Evolutionary conservation across 1,284 basidiomycete species (phyloP), one percentile per base, ranked within the genome.

Genomic region (Ceratobasidium theobromae): DNA sequence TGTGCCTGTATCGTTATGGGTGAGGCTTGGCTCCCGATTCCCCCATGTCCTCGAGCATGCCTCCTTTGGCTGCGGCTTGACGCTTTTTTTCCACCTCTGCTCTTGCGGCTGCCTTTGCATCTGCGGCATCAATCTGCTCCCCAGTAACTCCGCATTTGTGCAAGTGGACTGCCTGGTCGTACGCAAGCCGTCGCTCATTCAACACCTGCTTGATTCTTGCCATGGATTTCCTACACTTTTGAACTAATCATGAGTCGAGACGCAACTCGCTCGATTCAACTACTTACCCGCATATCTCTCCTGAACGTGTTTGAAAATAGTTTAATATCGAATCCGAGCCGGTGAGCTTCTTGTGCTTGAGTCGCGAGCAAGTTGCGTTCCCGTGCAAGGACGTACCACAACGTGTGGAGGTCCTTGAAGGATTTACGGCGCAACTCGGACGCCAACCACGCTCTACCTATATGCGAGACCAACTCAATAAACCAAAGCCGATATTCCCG

Each of bases 191-290:
- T 48, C 96, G 87, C 75, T 99, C 96, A 74, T 95, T 95, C 64
- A 98, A 80, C 14, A 98, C 88, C 70, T 86, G 87, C 77, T 99
- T 99, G 77, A 98, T 95, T 46, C 93, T 86, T 21, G 93, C 93
- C 93, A 98, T 97, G n/a, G 92, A 89, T 79, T 95, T 97, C 53
- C 91, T 89, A 75, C 88, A 89, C 95, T 98, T 73, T 3, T 32
- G 11, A 3, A 49, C 12, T 16, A 14, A 33, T 49, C 41, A 58
- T 32, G 21, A 65, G 67, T 3, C 41, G 18, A 69, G 53, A 27
- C 33, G 38, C 11, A 11, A 9, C 4, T 30, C 32, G 52, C 67
- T 4, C 18, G 46, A 74, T 78, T 58, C 69, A 81, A 78, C 71
- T 78, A 75, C 64, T 23, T 53, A 68, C 69, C 43, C 69, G 62